Base-by-base conservation (phyloP, 1,284 basidiomycete species). In the Athelia psychrophila region DNA sequence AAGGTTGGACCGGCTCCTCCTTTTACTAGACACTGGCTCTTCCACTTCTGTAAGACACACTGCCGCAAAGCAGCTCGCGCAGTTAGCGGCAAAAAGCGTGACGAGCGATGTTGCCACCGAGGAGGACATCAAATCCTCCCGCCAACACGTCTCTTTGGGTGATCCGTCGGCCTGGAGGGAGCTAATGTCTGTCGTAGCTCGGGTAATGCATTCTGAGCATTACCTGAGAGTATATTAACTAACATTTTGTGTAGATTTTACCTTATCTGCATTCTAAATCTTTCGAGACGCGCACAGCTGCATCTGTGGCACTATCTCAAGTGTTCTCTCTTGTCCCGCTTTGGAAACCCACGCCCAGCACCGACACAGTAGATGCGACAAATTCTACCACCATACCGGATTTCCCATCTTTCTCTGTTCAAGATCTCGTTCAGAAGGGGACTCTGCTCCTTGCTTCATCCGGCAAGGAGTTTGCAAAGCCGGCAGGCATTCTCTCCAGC, bases 41-140 rank as follows among this genome's bases (percentile, higher is more conserved):
- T 92, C 91, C 2, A 74, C 81, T 47, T 88, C 91, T 47, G 88
- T 96, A 54, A 83, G 93, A 64, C 84, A 85, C 56, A 95, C 94
- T 16, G 94, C 95, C 3, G 94, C 94, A 9, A 93, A 92, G 64
- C 95, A 97, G 69, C 80, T 97, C 42, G 95, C 93, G 1, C 91
- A 95, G 62, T 80, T 96, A 52, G 93, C 94, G 2, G 88, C 82
- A 19, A 87, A 90, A 68, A 86, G 84, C 61, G 83, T 94, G 57
- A 83, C 86, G 61, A 82, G 80, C 59, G 91, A 95, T 74, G 90
- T 91, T 49, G 79, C 86, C 27, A 78, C 87, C 65, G 81, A 86
- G 58, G 91, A 92, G 58, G 86, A 92, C 55, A 74, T 88, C 54
- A 89, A 88, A 56, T 72, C 79, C 46, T 72, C 63, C 51, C 79